Base-by-base conservation (phyloP, 805 yeast genomes). In the Wickerhamiella sorbophila region DNA sequence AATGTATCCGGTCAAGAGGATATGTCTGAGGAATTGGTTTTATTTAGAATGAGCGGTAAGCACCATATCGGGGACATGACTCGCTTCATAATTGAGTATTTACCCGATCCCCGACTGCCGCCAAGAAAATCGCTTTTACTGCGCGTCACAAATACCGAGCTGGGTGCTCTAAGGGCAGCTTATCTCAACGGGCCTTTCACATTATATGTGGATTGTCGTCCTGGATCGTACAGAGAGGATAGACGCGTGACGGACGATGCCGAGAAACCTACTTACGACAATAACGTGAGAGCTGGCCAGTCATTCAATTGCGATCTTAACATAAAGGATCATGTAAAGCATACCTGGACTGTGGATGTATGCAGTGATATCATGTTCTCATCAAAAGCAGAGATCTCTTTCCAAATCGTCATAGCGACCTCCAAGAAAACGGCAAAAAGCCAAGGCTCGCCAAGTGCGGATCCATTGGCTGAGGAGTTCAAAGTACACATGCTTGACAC, bases 161-260 rank as follows among this genome's bases (percentile, higher is more conserved):
- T 74, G 48, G 62, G 82, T 2, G 70, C 91, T 1, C 57, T 84
- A 49, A 61, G 94, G 22, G 93, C 96, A 0, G 81, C 94, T 1
- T 84, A 78, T 52, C 60, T 91, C 35, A 78, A 87, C 1, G 98
- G 97, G 0, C 98, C 98, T 0, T 88, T 76, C 55, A 67, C 83
- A 2, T 61, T 91, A 4, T 91, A 91, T 53, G 82, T 78, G 18
- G 96, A 88, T 58, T 74, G 91, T 38, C 66, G 77, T 36, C 77
- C 88, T 0, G 65, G 59, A 9, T 80, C 77, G 31, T 91, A 76
- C 56, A 62, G 72, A 45, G 76, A 71, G 42, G 58, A 69, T 32
- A 56, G 65, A 41, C 59, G 63, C 36, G 64, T 61, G 22, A 21
- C 18, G 2, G 58, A 53, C 19, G 53, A 58, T 1, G 55, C 56